phyloP scores from a whole-genome alignment of 495 filamentous ascomycete species.

The Cladorrhinum samala region DNA sequence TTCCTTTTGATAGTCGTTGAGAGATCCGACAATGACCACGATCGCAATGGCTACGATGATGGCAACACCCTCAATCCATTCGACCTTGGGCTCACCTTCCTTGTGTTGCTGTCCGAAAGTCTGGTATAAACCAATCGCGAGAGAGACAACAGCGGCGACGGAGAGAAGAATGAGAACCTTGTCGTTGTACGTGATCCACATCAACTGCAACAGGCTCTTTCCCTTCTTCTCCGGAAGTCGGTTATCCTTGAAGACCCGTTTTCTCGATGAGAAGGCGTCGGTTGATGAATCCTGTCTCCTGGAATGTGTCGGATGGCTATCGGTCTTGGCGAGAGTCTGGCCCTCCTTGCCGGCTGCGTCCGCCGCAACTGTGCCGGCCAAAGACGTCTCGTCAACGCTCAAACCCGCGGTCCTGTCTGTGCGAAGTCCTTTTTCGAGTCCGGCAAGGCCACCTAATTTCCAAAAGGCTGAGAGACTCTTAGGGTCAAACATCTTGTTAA shows the following conservation, averaged over 20 bases:
- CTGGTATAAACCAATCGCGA: constrained; percentile 69
- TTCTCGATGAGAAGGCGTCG: constrained; percentile 54
- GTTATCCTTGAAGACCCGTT: constrained; percentile 66
- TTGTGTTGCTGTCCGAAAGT: constrained; percentile 42
- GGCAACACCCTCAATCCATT: constrained; percentile 78
- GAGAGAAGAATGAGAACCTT: constrained; percentile 74
- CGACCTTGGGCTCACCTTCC: constrained; percentile 44
- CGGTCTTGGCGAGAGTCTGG: constrained; percentile 9
- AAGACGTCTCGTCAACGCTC: constrained; percentile 56
- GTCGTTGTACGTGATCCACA: constrained; percentile 86
- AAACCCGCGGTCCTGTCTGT: constrained; percentile 59
- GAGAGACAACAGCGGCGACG: constrained; percentile 63
- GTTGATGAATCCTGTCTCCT: constrained; percentile 16
- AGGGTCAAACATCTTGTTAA: constrained; percentile 70
- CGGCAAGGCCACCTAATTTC: constrained; percentile 59
- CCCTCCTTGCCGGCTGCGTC: constrained; percentile 28
- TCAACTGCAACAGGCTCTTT: constrained; percentile 62
- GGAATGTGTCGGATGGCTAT: constrained; percentile 5
- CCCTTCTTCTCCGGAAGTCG: constrained; percentile 67
- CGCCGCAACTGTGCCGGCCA: constrained; percentile 49
- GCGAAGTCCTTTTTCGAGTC: constrained; percentile 61
- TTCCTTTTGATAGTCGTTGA: constrained; percentile 77
- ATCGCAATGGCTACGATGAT: constrained; percentile 72
- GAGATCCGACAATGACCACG: constrained; percentile 65
- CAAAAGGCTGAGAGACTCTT: constrained; percentile 68